Conservation (phyloP, 495 filamentous ascomycete genomes). For the Xylona heveae region DNA sequence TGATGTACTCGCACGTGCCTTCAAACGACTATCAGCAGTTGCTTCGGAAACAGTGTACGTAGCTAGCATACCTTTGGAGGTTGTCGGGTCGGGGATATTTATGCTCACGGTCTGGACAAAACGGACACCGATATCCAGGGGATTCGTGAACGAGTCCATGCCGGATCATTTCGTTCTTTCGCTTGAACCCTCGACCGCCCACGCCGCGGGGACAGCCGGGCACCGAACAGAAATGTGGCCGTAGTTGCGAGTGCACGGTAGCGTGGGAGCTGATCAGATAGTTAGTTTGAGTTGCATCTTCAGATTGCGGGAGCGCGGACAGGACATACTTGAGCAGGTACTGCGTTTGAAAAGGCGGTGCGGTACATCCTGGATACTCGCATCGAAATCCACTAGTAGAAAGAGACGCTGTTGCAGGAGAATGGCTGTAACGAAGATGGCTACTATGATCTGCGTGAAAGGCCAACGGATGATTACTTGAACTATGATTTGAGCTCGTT, state of each 20-base stretch:
- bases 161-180: slow-evolving; percentile 98
- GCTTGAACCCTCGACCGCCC: slow-evolving; percentile 88
- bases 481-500: no score
- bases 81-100: slow-evolving; percentile 95
- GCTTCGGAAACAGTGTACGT: neutral
- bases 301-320: slow-evolving; percentile 1
- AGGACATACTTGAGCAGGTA: slow-evolving; percentile 48
- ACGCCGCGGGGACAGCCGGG: slow-evolving; percentile 55
- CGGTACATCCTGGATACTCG: slow-evolving; percentile 53
- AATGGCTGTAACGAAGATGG: no score
- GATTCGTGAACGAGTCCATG: slow-evolving; percentile 91
- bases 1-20: slow-evolving; percentile 86
- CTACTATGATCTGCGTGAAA: no score
- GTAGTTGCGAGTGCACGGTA: slow-evolving; percentile 80
- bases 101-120: slow-evolving; percentile 88
- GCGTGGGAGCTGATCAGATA: slow-evolving; percentile 66
- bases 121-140: slow-evolving; percentile 92
- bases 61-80: slow-evolving; percentile 61
- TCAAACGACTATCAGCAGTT: neutral
- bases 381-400: slow-evolving; percentile 31
- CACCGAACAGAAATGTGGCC: slow-evolving; percentile 83
- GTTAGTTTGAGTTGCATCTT: slow-evolving; percentile 1
- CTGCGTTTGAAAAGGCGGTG: slow-evolving; percentile 82
- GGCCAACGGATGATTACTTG: no score
- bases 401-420: no score